A percentile compares a stretch with the other conserved stretches of the same genome.
phyloP scores from a whole-genome alignment of 2,329 filamentous ascomycete species.

The Lachnellula hyalina region DNA sequence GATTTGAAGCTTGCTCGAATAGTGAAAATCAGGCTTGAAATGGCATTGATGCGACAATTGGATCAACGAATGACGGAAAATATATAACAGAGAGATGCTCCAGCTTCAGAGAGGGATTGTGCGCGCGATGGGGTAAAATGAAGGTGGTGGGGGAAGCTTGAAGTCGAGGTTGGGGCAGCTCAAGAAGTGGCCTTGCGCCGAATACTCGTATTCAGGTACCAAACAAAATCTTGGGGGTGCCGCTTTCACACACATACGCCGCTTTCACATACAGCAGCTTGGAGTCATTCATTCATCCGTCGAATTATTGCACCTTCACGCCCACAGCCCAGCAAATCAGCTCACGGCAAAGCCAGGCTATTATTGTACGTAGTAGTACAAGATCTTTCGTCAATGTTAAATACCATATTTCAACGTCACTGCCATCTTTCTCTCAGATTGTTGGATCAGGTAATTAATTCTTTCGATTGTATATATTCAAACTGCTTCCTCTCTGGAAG shows the following conservation, averaged over 20 bases:
- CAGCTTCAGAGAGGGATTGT: not conserved
- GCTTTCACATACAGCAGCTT: not conserved
- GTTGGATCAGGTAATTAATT: not conserved
- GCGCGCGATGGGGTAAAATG: not conserved
- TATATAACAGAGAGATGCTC: not conserved
- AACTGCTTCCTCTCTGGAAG: not conserved
- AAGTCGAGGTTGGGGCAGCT: not conserved
- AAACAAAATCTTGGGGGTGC: not conserved
- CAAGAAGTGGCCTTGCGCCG: not conserved
- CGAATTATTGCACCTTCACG: not conserved
- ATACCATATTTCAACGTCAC: not conserved
- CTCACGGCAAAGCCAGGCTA: not conserved
- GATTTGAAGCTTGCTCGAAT: not conserved
- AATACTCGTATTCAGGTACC: not conserved
- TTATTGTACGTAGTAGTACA: not conserved
- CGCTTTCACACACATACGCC: not conserved
- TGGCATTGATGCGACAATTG: not conserved
- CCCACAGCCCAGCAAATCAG: not conserved
- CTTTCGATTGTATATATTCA: not conserved
- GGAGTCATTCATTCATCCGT: not conserved
- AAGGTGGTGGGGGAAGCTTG: constrained; percentile 2
- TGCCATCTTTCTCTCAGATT: not conserved
- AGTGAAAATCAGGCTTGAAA: not conserved
- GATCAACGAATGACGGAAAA: constrained; percentile 1
- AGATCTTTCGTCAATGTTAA: not conserved